Evolutionary conservation across 108 stramenopile species (phyloP), one percentile per base, ranked within the genome.

Genomic region (Cyclostephanos invisitatus): DNA sequence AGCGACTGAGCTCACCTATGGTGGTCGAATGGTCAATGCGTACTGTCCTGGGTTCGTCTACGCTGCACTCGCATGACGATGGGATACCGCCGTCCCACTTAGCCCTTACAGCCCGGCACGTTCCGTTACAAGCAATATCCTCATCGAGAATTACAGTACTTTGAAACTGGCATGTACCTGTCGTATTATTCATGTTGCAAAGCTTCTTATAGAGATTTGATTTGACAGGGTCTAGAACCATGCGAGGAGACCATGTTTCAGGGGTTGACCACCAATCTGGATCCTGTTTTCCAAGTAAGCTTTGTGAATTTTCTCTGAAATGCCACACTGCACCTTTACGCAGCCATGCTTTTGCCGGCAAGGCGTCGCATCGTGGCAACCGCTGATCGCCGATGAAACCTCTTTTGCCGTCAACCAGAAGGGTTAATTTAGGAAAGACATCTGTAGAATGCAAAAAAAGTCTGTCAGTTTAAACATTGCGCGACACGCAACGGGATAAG

Each of bases 11-110:
- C 42, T 42, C 37, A 38, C 37, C 32, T 37, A 40, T 22, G 20
- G 72, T 56, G 1, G 73, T 47, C 29, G 73, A 72, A 32, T 71
- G 71, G 48, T 78, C 77, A 35, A 78, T 5, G 15, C 77, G 77
- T 27, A 78, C 54, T 49, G 71, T 72, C 18, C 77, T 35, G 2
- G 77, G 77, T 40, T 55, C 64, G 25, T 78, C 68, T 21, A 69
- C 54, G 12, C 62, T 57, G 44, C 77, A 78, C 28, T 69, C 68
- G 37, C 77, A 78, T 17, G 77, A 62, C 5, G 15, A n/a, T n/a
- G 17, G 20, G 38, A 37, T 64, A 24, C 62, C 44, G 7, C n/a
- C n/a, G n/a, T 58, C 69, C 69, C 69, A 57, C 10, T 49, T 64
- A 14, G 35, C 38, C 20, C 22, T 27, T 24, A 25, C 21, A 29